Evolutionary conservation across 768 basidiomycete genomes (phyloP).

Genomic region (Basidioascus undulatus): DNA sequence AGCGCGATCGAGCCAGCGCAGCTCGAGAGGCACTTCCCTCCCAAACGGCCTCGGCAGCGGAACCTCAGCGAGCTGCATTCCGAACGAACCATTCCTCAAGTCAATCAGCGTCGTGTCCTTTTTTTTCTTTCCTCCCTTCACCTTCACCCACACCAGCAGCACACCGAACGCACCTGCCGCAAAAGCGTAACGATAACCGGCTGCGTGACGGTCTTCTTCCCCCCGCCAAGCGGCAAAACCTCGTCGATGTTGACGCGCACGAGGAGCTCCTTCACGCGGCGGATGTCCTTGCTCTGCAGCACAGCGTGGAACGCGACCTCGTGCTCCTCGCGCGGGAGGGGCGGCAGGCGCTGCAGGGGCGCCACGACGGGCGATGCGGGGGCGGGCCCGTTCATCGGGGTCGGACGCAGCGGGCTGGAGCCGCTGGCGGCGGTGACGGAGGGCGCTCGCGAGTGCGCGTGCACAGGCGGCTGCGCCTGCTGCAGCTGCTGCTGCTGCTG

Average conservation of each 20-base stretch:
- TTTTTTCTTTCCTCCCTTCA: too few relatives aligned
- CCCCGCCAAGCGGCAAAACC: slow-evolving; percentile 1
- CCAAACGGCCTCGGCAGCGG: too few relatives aligned
- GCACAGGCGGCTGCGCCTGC: slow-evolving; percentile 1
- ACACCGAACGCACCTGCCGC: too few relatives aligned
- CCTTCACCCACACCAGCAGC: too few relatives aligned
- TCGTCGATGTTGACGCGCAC: not conserved
- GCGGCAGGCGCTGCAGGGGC: slow-evolving; percentile 19
- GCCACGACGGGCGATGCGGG: slow-evolving; percentile 6
- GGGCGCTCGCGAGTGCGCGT: slow-evolving; percentile 19
- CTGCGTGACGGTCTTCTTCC: too few relatives aligned
- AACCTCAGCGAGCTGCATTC: too few relatives aligned
- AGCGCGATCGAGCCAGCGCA: too few relatives aligned
- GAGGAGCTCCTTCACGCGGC: not conserved
- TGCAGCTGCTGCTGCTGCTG: not conserved
- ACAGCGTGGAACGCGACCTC: not conserved
- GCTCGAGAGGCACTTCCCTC: too few relatives aligned
- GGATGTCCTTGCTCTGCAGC: not conserved
- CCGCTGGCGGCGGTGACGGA: slow-evolving; percentile 21
- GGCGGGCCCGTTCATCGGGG: not conserved
- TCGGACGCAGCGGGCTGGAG: slow-evolving; percentile 7
- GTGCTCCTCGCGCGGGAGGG: slow-evolving; percentile 3
- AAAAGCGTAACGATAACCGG: too few relatives aligned
- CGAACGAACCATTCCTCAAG: too few relatives aligned
- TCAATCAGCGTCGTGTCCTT: too few relatives aligned